Evolutionary conservation across 2,329 filamentous ascomycete species (phyloP).

Genomic region (Cladosporium halotolerans): DNA sequence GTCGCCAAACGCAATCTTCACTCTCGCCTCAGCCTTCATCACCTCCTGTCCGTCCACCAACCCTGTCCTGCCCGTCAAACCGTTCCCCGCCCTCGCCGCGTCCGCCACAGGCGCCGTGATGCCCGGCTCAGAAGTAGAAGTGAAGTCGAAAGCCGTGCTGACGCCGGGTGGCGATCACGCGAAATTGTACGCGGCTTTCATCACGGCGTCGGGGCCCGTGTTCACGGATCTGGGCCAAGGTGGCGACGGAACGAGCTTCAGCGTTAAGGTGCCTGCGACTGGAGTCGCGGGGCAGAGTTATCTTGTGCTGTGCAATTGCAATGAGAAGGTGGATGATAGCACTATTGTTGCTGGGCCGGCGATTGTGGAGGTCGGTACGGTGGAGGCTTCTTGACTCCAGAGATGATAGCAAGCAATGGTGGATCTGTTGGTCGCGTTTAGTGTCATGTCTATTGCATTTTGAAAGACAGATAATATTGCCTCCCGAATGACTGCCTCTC

Average conservation of each 20-base stretch:
- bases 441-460: too few species aligned
- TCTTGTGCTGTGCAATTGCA: conserved; percentile 19
- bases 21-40: conserved; percentile 57
- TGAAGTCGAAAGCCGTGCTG: conserved; percentile 14
- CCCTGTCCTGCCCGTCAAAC: conserved; percentile 52
- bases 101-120: conserved; percentile 14
- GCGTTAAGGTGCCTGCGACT: conserved; percentile 17
- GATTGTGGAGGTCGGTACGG: conserved; percentile 20
- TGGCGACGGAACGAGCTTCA: conserved; percentile 16
- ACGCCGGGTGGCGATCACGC: conserved; percentile 8
- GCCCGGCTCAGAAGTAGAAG: conserved; percentile 11
- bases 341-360: conserved; percentile 20
- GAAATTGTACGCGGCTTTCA: conserved; percentile 19
- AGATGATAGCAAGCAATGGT: too few species aligned
- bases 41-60: conserved; percentile 51
- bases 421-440: neutral
- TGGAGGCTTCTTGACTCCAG: conserved; percentile 2
- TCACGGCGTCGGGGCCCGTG: conserved; percentile 16
- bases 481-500: too few species aligned
- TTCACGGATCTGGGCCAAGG: conserved; percentile 12
- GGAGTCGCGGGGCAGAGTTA: conserved; percentile 21
- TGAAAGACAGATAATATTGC: too few species aligned
- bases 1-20: conserved; percentile 54
- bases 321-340: conserved; percentile 15
- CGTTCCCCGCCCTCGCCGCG: conserved; percentile 21